Conservation (phyloP, 2,329 filamentous ascomycete species). For the Nothophaeocryptopus gaeumannii region DNA sequence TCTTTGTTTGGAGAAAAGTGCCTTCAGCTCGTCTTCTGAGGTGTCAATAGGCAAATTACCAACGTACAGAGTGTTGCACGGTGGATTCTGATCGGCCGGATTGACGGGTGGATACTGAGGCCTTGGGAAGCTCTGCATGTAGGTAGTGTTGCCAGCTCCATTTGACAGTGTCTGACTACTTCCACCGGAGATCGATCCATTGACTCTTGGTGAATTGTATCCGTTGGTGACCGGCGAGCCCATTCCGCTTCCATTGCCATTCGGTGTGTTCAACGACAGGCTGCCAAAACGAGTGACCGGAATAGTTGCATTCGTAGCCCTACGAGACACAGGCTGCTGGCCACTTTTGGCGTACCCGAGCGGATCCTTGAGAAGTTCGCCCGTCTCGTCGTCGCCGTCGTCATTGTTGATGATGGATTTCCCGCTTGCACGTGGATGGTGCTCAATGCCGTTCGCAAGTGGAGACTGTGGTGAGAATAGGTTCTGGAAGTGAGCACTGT, state of each 20-base stretch:
- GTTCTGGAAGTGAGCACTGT: constrained; percentile 55
- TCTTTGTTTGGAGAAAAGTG: constrained; percentile 85
- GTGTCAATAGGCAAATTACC: constrained; percentile 93
- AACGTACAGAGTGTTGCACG: constrained; percentile 96
- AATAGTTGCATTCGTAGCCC: constrained; percentile 67
- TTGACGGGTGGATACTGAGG: constrained; percentile 82
- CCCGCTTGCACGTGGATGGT: constrained; percentile 59
- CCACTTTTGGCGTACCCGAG: constrained; percentile 73
- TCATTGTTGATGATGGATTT: constrained; percentile 72
- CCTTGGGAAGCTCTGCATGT: constrained; percentile 58
- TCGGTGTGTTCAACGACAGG: constrained; percentile 69
- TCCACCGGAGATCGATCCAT: constrained; percentile 51
- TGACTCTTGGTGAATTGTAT: constrained; percentile 49
- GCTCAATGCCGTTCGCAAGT: constrained; percentile 66
- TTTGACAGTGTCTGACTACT: constrained; percentile 35
- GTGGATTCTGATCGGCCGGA: constrained; percentile 92
- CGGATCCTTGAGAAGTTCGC: constrained; percentile 68
- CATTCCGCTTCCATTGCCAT: constrained; percentile 38
- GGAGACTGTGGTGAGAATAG: constrained; percentile 73
- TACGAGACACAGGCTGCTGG: constrained; percentile 51
- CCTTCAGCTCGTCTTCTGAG: constrained; percentile 91
- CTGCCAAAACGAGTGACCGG: constrained; percentile 66
- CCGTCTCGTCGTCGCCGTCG: constrained; percentile 68
- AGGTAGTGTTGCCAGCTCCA: constrained; percentile 41
- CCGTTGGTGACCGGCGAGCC: constrained; percentile 56